Base-by-base conservation (phyloP, 2,329 filamentous ascomycete genomes). In the Fusarium circinatum region DNA sequence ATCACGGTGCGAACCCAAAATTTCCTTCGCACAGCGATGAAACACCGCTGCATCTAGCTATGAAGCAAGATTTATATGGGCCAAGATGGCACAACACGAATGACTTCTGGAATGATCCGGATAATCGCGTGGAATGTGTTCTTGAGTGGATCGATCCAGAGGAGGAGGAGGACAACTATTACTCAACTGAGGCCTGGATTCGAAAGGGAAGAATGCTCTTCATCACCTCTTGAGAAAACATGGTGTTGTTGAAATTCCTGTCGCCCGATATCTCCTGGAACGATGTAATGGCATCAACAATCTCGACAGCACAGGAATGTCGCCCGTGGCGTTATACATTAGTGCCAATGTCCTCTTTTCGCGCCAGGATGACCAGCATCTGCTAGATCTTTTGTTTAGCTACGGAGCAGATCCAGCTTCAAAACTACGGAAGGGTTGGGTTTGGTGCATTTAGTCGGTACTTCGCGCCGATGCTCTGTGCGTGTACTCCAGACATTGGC, bases 301-400 rank as follows among this genome's bases (percentile, higher is more conserved):
- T 20, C 18, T 28, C 8, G 26, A 28, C 26, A 47, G 20, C 8
- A 15, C 12, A 22, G 26, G 44, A 9, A 47, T 47, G 45, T 47
- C 26, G 2, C 45, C 45, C 13, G 2, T 5, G 0, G 45, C 45
- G 0, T 6, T 28, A 7, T 47, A 15, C 22, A 8, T 15, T 4
- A 22, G 18, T 22, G 24, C 45, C 6, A 15, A 6, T 28, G 26
- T 28, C 44, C 2, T 47, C 5, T 0, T 20, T 14, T 9, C 26
- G 4, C 20, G 4, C 26, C 4, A 28, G 8, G 13, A 22, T 47
- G 26, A 28, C 5, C 8, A 47, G 10, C 0, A 22, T 7, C 2
- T 47, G 13, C 18, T 47, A 20, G 45, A 47, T 15, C 26, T 28
- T 5, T 20, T 47, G 13, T 22, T 28, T 5, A 20, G 28, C 12